These are phyloP conservation scores for Xylaria sp. DNA, from an alignment of 2,329 filamentous ascomycete genomes.

Conservation along the genomic window DNA sequence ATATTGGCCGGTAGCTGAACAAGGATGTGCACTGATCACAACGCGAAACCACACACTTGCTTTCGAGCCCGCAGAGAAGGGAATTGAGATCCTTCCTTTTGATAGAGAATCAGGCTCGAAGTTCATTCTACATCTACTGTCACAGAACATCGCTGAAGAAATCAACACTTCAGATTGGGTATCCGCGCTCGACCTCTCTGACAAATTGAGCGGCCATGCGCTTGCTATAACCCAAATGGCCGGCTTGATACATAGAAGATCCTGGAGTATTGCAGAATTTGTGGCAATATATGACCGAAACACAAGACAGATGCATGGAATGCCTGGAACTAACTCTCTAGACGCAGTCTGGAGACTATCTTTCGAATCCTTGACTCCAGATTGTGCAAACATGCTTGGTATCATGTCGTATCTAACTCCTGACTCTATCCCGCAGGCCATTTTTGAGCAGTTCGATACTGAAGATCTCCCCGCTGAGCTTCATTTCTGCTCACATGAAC, in stretches of 20 bases:
- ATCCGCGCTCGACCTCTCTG: neutral
- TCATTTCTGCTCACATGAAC: neutral
- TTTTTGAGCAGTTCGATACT: neutral
- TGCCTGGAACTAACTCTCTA: too few species aligned
- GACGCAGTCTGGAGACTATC: neutral
- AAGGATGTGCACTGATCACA: neutral
- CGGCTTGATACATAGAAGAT: neutral
- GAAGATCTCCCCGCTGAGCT: neutral
- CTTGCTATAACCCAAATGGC: neutral
- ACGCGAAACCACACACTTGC: neutral
- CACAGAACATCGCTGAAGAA: neutral
- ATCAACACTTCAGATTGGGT: neutral
- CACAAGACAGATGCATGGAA: neutral
- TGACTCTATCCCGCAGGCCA: neutral
- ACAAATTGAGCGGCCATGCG: neutral
- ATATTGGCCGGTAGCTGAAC: neutral
- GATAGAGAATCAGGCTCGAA: neutral
- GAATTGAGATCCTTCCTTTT: neutral
- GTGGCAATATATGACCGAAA: neutral
- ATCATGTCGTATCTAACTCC: neutral
- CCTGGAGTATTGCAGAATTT: neutral
- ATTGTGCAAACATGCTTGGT: neutral
- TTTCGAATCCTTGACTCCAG: neutral
- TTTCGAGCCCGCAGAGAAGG: neutral
- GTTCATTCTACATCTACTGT: neutral